Evolutionary conservation across 2,329 filamentous ascomycete genomes (phyloP), one percentile per base, ranked within the genome.

Genomic region (Leptosphaerulina australis): DNA sequence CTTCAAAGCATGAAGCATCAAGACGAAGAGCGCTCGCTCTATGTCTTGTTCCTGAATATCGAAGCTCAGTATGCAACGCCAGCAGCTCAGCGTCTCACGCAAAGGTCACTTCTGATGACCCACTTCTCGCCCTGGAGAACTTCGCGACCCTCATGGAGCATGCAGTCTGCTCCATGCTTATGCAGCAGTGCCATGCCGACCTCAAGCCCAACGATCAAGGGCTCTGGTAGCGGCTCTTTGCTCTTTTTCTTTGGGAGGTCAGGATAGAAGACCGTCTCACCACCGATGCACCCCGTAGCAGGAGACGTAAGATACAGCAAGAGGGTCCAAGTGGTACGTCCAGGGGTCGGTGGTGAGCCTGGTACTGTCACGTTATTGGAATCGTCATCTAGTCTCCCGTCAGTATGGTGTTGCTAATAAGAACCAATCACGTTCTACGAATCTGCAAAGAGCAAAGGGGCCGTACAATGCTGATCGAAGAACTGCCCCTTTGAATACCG

Each of bases 191-290:
- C 82, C 81, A 93, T 88, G 2, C 93, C 93, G n/a, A 87, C 87
- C 70, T 96, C 90, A 9, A 89, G 83, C 0, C 81, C 81, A 5
- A 95, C 85, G 1, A 85, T 80, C 40, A 96, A 82, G 14, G 88
- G 88, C 60, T 88, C 83, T 14, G 71, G 60, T 53, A 75, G 64
- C 49, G 71, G 69, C 11, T 71, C 70, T 55, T 58, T 69, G 40
- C 68, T 62, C 49, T 73, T 71, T 56, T 71, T 71, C 55, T 74
- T 75, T 44, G 75, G 79, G 2, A 79, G 70, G 10, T 77, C 74
- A 11, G 90, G 89, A 68, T 95, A 95, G 72, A 97, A 97, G 24
- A 94, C 90, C 0, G 93, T 97, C 73, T 96, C 90, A 24, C 93
- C 93, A 17, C 93, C 93, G 17, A 83, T 72, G 63, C 91, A 95